Conservation (phyloP, 2,329 filamentous ascomycete species). For the Ustulina deusta region DNA sequence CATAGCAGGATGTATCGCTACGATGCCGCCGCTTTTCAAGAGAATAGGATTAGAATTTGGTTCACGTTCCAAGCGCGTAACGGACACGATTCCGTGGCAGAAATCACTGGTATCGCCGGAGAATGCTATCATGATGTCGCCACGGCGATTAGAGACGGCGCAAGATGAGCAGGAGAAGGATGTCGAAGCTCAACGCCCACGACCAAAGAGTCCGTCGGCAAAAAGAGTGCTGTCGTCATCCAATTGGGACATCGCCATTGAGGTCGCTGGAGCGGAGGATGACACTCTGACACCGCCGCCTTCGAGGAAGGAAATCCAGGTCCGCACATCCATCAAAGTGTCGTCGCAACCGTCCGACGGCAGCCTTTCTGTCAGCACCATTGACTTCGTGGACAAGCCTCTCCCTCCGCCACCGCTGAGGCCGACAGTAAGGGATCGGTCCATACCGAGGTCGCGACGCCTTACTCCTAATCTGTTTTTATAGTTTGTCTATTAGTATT, state of each 20-base stretch:
- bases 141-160: slow-evolving; percentile 18
- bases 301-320: slow-evolving; percentile 32
- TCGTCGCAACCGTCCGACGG: slow-evolving; percentile 32
- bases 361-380: slow-evolving; percentile 3
- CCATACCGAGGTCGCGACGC: slow-evolving; percentile 33
- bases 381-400: slow-evolving; percentile 32
- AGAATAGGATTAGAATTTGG: slow-evolving; percentile 41
- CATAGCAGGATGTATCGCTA: slow-evolving; percentile 51
- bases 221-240: slow-evolving; percentile 30
- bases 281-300: slow-evolving; percentile 11
- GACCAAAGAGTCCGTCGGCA: slow-evolving; percentile 17
- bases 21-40: slow-evolving; percentile 51
- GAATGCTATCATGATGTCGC: slow-evolving; percentile 34
- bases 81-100: slow-evolving; percentile 39
- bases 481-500: not conserved
- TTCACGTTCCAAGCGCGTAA: slow-evolving; percentile 19
- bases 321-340: slow-evolving; percentile 34
- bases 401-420: slow-evolving; percentile 30
- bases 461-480: slow-evolving; percentile 37
- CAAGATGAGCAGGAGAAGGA: not conserved
- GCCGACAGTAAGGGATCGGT: slow-evolving; percentile 25
- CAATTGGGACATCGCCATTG: slow-evolving; percentile 37
- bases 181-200: slow-evolving; percentile 5
- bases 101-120: slow-evolving; percentile 27
- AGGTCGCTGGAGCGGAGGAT: slow-evolving; percentile 7